Evolutionary conservation across 805 yeast genomes (phyloP).

Genomic region (Lachancea sp.): DNA sequence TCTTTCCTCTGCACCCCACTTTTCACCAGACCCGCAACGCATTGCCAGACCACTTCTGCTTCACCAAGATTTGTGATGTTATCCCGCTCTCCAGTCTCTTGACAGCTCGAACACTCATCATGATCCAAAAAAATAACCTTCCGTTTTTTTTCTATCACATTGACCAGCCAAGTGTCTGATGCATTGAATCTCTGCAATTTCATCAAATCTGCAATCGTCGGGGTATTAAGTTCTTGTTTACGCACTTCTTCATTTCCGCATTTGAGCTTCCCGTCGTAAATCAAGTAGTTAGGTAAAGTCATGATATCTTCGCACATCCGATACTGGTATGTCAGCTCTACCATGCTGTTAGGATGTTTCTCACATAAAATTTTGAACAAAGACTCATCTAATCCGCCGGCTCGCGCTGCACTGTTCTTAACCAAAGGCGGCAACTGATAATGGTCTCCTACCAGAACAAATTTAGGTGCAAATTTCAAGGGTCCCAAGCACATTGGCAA

Average conservation of each 20-base stretch:
- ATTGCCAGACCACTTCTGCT: constrained; percentile 54
- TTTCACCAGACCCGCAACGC: constrained; percentile 49
- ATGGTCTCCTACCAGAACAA: constrained; percentile 95
- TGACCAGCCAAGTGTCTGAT: constrained; percentile 46
- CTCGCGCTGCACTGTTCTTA: constrained; percentile 55
- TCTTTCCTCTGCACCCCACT: constrained; percentile 55
- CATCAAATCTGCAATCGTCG: constrained; percentile 28
- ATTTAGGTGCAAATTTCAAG: constrained; percentile 64
- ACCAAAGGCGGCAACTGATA: constrained; percentile 89
- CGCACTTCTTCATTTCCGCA: constrained; percentile 71
- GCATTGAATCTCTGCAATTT: background rate
- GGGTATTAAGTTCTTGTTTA: constrained; percentile 46
- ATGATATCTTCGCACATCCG: constrained; percentile 90
- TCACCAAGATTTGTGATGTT: constrained; percentile 70
- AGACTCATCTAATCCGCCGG: constrained; percentile 56
- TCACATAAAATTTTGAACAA: constrained; percentile 72
- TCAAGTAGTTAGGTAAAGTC: constrained; percentile 70
- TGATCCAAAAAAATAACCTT: constrained; percentile 77
- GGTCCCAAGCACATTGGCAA: constrained; percentile 92
- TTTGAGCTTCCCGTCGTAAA: constrained; percentile 67
- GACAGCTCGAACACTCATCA: constrained; percentile 48
- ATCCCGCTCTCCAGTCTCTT: constrained; percentile 53
- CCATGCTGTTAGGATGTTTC: constrained; percentile 65
- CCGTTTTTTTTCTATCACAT: constrained; percentile 46
- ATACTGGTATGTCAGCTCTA: constrained; percentile 74